Evolutionary conservation across 805 yeast genomes (phyloP).

Genomic region (Myxozyma vanderwaltii): DNA sequence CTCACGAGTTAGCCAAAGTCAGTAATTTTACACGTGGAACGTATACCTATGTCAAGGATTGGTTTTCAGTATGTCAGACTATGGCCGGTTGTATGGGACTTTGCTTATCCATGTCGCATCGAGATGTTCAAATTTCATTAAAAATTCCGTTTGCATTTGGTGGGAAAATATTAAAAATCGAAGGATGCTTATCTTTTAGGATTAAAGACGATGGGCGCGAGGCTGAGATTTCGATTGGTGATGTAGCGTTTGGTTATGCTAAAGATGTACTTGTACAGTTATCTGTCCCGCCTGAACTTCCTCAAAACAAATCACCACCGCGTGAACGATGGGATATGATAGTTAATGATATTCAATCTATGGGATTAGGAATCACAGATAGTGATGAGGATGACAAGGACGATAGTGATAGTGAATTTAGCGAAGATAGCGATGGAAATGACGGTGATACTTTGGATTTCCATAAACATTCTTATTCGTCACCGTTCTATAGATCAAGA

Average conservation of each 20-base stretch:
- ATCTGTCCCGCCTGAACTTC: slow-evolving; percentile 15
- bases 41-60: slow-evolving; percentile 33
- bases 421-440: background rate
- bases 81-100: slow-evolving; percentile 30
- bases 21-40: slow-evolving; percentile 31
- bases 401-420: background rate
- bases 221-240: slow-evolving; percentile 24
- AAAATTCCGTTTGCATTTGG: slow-evolving; percentile 18
- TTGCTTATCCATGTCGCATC: slow-evolving; percentile 24
- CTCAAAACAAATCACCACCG: background rate
- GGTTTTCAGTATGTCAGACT: slow-evolving; percentile 29
- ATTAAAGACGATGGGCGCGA: slow-evolving; percentile 19
- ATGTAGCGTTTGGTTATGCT: slow-evolving; percentile 25
- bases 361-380: background rate
- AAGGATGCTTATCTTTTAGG: slow-evolving; percentile 14
- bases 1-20: slow-evolving; percentile 27
- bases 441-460: background rate
- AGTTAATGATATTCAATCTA: slow-evolving; percentile 12
- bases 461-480: background rate
- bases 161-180: slow-evolving; percentile 21
- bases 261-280: slow-evolving; percentile 24
- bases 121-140: slow-evolving; percentile 24
- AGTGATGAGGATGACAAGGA: background rate
- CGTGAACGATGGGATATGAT: slow-evolving; percentile 25
- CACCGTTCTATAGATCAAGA: background rate